These are phyloP conservation scores for Toxicodendron radicans DNA, from an alignment of 345 rosid genomes.

Conservation along the genomic window DNA sequence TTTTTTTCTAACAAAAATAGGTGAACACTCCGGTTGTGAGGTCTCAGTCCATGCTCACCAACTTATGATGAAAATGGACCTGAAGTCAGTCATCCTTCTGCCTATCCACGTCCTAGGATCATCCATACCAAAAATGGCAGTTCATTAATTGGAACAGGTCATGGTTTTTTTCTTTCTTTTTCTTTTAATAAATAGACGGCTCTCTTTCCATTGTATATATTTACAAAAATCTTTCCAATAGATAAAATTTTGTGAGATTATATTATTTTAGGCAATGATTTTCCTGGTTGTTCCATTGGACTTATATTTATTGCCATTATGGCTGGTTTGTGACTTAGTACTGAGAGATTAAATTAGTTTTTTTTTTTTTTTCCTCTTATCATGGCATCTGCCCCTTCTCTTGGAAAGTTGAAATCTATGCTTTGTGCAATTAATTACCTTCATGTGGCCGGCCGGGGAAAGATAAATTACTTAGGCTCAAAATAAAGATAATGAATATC, in stretches of 20 bases:
- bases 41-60: conserved; percentile 2
- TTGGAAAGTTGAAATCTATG: not conserved
- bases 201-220: conserved; percentile 14
- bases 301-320: not conserved
- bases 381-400: not conserved
- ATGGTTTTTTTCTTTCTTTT: not conserved
- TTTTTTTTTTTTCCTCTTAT: not conserved
- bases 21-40: conserved; percentile 2
- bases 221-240: conserved; percentile 11
- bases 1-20: conserved; percentile 1
- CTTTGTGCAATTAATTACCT: not conserved
- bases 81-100: not conserved
- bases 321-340: not conserved
- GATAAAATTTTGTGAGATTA: conserved; percentile 3
- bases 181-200: not conserved
- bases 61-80: not conserved
- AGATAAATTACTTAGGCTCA: no score
- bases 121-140: not conserved
- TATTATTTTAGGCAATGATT: not conserved
- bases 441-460: not conserved
- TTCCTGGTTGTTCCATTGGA: not conserved
- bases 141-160: conserved; percentile 2
- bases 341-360: not conserved
- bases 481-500: no score
- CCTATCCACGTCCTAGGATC: not conserved